Percentiles rank a stretch among this genome's conserved stretches.
Evolutionary conservation across 345 rosid species (phyloP).

Genomic region (Salix suchowensis): DNA sequence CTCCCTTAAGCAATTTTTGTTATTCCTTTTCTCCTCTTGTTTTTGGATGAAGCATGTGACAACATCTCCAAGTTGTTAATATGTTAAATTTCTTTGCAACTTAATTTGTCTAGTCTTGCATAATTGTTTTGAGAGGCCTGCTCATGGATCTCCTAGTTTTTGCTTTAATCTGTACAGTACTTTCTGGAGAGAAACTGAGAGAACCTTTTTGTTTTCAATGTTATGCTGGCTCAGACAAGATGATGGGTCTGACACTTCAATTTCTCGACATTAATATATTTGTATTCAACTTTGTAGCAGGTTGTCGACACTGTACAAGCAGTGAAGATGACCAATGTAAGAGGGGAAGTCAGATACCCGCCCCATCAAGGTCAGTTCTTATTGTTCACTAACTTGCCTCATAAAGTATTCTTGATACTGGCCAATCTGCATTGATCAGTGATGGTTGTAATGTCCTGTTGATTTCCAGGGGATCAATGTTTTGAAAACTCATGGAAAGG

Average conservation of each 20-base stretch:
- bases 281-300: conserved; percentile 27
- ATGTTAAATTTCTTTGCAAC: background rate
- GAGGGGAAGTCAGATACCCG: conserved; percentile 72
- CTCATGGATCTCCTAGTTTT: background rate
- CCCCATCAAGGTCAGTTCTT: conserved; percentile 75
- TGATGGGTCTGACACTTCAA: background rate
- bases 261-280: background rate
- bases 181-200: background rate
- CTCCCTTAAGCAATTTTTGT: background rate
- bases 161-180: background rate
- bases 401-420: background rate
- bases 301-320: conserved; percentile 84
- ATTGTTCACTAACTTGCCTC: background rate
- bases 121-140: background rate
- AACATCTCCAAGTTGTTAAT: background rate
- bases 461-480: conserved; percentile 65
- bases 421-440: background rate
- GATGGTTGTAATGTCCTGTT: background rate
- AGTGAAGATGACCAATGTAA: conserved; percentile 82
- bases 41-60: background rate
- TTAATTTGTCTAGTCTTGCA: background rate
- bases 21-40: background rate
- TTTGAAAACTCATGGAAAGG: conserved; percentile 93
- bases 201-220: background rate
- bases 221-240: background rate